Base-by-base conservation (phyloP, 352 stramenopile genomes). In the Pythium brassicae region DNA sequence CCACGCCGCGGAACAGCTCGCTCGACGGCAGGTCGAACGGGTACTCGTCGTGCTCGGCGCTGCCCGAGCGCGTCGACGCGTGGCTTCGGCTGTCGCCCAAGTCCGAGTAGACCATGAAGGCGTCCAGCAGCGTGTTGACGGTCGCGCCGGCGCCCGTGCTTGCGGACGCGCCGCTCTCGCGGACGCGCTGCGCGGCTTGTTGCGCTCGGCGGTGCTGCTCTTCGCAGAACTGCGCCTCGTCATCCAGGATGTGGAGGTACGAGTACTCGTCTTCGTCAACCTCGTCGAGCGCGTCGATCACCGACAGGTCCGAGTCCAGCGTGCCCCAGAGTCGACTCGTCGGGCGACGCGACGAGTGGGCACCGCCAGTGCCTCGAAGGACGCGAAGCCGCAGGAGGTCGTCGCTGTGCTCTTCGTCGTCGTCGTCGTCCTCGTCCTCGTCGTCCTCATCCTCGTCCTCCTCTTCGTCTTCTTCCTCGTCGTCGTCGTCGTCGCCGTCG, bases 211-310 rank as follows among this genome's bases (percentile, higher is more conserved):
- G 74, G 27, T 53, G 70, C 59, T 85, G 77, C 49, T 89, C 78
- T 42, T 87, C 76, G 0, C 65, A 50, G 56, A 83, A 86, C 15
- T 71, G 52, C 6, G 63, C 61, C 51, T 94, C 85, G 27, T 91
- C 81, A 15, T 91, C 78, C 5, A 92, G 50, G 52, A 91, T 71
- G 47, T 76, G 80, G n/a, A 87, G 55, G 53, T 91, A 91, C 20
- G 78, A 93, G 50, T 88, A 93, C 35, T 93, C 80, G 15, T 93
- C 79, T 70, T 93, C 83, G 45, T 93, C 80, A 14, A 89, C 80
- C 63, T 93, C 83, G 49, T 93, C 83, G 23, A 87, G 65, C 10
- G 73, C 83, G 65, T 93, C 83, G n/a, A 87, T 59, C 22, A 79
- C 72, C 10, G 78, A 83, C 46, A 87, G 58, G 45, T 92, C 85